phyloP scores from a whole-genome alignment of 352 stramenopile genomes.

The Aphanomyces euteiches region DNA sequence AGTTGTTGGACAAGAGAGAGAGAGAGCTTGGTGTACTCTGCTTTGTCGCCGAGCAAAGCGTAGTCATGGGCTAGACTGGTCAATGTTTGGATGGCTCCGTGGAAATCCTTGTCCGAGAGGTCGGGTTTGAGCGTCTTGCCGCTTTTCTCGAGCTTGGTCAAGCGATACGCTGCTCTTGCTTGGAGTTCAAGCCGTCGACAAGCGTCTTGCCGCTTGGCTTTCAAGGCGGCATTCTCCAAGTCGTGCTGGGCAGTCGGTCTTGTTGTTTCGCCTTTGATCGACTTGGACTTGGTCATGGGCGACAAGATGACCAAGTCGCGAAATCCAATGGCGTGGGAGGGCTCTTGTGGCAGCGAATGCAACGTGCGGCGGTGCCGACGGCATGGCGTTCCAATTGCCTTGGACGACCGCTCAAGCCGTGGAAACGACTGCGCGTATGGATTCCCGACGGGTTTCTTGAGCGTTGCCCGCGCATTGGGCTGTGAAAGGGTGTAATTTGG shows the following conservation, averaged over 20 bases:
- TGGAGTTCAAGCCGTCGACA: constrained; percentile 7
- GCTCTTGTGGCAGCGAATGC: neutral
- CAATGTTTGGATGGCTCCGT: neutral
- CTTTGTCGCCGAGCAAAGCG: constrained; percentile 7
- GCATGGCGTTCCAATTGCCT: neutral
- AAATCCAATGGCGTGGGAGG: constrained; percentile 4
- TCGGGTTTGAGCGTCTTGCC: constrained; percentile 15
- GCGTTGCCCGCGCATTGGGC: constrained; percentile 1
- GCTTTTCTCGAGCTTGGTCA: constrained; percentile 23
- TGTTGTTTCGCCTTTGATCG: neutral
- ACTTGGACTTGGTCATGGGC: neutral
- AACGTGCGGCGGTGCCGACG: neutral
- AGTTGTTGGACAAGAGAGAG: neutral
- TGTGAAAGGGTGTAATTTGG: neutral
- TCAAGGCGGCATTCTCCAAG: neutral
- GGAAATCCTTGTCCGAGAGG: constrained; percentile 19
- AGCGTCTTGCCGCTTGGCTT: constrained; percentile 5
- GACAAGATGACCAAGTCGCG: neutral
- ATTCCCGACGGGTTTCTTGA: constrained; percentile 4
- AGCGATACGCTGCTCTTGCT: neutral
- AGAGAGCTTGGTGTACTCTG: constrained; percentile 1
- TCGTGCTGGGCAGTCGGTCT: neutral
- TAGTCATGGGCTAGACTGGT: constrained; percentile 5
- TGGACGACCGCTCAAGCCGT: neutral
- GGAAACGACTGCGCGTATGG: constrained; percentile 27